phyloP scores from a whole-genome alignment of 2,329 filamentous ascomycete genomes.

The Stagonosporopsis cucurbitacearum region DNA sequence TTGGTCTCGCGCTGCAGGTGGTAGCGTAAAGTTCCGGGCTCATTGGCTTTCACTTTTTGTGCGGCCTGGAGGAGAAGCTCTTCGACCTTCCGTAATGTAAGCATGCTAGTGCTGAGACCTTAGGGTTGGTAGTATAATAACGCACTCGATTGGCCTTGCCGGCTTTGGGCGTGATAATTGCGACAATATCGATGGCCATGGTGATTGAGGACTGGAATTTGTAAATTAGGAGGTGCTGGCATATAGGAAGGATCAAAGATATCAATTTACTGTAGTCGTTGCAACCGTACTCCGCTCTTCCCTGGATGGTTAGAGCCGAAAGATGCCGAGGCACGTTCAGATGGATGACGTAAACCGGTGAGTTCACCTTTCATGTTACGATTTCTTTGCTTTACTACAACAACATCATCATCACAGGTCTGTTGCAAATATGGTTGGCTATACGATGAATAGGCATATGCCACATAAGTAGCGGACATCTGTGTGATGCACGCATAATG shows the following conservation, averaged over 20 bases:
- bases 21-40: constrained; percentile 44
- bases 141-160: constrained; percentile 43
- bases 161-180: constrained; percentile 39
- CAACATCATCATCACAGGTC: background rate
- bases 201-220: background rate
- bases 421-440: background rate
- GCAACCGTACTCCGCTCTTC: constrained; percentile 21
- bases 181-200: constrained; percentile 39
- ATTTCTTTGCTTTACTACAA: background rate
- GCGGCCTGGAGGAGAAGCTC: constrained; percentile 36
- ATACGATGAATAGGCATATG: background rate
- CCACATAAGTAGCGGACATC: too few relatives aligned
- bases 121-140: background rate
- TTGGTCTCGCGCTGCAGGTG: constrained; percentile 41
- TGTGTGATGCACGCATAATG: background rate
- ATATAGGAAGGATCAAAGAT: background rate
- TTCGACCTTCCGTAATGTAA: constrained; percentile 31
- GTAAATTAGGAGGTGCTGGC: background rate
- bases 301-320: constrained; percentile 23
- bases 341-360: constrained; percentile 4
- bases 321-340: constrained; percentile 32
- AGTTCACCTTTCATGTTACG: background rate
- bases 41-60: constrained; percentile 37
- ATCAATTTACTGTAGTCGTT: background rate
- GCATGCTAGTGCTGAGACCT: background rate